These are phyloP conservation scores for Pyrus betulifolia DNA, from an alignment of 306 rosid genomes.

Conservation along the genomic window DNA sequence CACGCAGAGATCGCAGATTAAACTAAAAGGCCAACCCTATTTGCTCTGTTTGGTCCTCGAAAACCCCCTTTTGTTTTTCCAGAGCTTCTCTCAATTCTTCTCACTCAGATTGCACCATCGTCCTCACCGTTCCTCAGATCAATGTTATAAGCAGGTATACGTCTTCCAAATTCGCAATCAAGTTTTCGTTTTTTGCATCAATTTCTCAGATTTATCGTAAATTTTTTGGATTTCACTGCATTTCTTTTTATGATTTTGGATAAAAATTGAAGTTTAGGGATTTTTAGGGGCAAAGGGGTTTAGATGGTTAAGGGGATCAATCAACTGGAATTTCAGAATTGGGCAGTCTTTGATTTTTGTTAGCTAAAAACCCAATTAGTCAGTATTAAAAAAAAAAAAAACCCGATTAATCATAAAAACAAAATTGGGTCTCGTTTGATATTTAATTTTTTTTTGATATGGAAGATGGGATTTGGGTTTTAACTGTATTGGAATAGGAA, in stretches of 20 bases:
- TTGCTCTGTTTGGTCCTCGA: not conserved
- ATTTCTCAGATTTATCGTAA: not conserved
- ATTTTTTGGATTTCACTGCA: not conserved
- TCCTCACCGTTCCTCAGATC: constrained; percentile 30
- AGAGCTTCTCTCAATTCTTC: not conserved
- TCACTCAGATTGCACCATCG: not conserved
- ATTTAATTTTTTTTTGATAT: not conserved
- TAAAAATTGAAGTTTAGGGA: not conserved
- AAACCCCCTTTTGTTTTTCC: not conserved
- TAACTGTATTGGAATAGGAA: not conserved
- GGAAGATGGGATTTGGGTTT: not conserved
- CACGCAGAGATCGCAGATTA: not conserved
- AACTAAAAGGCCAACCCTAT: not conserved
- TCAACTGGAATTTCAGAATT: not conserved
- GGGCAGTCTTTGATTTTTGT: not conserved
- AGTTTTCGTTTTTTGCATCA: not conserved
- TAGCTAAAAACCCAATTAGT: not conserved
- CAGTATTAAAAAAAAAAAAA: not conserved
- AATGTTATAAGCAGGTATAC: constrained; percentile 14
- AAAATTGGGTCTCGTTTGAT: not conserved
- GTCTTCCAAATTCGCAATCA: not conserved
- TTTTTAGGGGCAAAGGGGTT: not conserved
- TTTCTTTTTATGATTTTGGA: not conserved
- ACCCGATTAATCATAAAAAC: not conserved
- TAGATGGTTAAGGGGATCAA: not conserved